Base-by-base conservation (phyloP, 2,329 filamentous ascomycete species). In the Chaetomiaceae sp. region DNA sequence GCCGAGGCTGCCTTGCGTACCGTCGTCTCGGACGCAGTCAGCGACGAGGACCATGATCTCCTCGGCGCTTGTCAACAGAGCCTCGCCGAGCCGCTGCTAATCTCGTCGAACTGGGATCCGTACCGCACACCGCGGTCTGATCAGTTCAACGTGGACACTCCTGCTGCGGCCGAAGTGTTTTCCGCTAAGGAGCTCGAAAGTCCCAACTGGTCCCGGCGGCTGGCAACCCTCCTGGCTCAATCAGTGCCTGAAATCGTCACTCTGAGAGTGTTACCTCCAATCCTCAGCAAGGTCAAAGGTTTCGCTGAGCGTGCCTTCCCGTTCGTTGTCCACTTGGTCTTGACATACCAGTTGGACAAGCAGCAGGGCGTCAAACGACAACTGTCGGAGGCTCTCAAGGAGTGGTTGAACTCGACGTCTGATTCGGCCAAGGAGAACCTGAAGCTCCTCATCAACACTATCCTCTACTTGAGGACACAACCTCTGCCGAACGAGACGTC, bases 391-490 rank as follows among this genome's bases (percentile, higher is more conserved):
- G 77, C 84, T 2, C 77, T 88, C 54, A 82, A 77, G 33, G 70
- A 73, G 9, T 89, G 87, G 77, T 80, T 97, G 33, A 70, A 71
- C 3, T 69, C 72, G 57, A 69, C 72, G 55, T 69, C 75, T 12
- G 58, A 68, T 1, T 61, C 61, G 52, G 80, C 73, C 1, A 79
- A 78, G 53, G 77, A 83, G 6, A 89, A 89, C 62, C 72, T 87
- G 47, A 84, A 83, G 56, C 78, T 94, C 33, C 73, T 96, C 1
- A 79, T 97, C 36, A 87, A 89, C 58, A 82, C 85, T 3, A 76
- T 99, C 27, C 73, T 99, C 3, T 99, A 97, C 65, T 78, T 99
- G n/a, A 83, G 91, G 34, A 90, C 87, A 3, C 91, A 95, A 65
- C 77, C 81, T 25, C 72, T 86, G 14, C 88, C 88, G 0, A 80